Evolutionary conservation across 2,329 filamentous ascomycete species (phyloP), one percentile per base, ranked within the genome.

Genomic region (Colletotrichum graminicola): DNA sequence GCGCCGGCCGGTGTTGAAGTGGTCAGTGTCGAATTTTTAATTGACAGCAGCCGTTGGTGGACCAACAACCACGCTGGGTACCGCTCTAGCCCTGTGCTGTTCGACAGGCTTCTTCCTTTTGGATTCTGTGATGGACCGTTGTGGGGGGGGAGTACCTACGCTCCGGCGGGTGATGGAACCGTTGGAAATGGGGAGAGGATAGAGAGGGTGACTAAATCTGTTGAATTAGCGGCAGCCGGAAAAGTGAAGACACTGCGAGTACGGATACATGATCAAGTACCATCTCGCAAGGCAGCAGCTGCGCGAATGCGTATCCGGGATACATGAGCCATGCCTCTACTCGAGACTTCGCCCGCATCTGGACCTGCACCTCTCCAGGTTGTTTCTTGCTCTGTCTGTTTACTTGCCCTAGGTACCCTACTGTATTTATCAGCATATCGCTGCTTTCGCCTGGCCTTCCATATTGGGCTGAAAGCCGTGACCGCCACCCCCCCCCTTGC

Each of bases 1-100:
- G 59, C 64, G 68, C 68, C 65, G 68, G 65, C 29, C 39, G 29
- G 34, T 57, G 52, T 59, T 60, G 59, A 52, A 62, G 68, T 34
- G 45, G 2, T 47, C 68, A 59, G 55, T 68, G 59, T 63, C 63
- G 21, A 45, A 23, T 56, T 56, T 67, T 67, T 39, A 39, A 60
- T 68, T 71, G 51, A 71, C 43, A 59, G 59, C 45, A 62, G 34
- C 55, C 55, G 47, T 26, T 5, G 57, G 56, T 45, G 47, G 39
- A 54, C 59, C 68, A 68, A 68, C 41, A 43, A 43, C 18, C 68
- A 63, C 52, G 34, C 34, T 41, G 49, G 63, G 60, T 51, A 45
- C 56, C 63, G 51, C 57, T 32, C 49, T 52, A 45, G 55, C 56
- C 56, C 21, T 67, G 34, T 36, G 2, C 34, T 16, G 63, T 59